Evolutionary conservation across 2,329 filamentous ascomycete species (phyloP).

Genomic region (Knufia fluminis): DNA sequence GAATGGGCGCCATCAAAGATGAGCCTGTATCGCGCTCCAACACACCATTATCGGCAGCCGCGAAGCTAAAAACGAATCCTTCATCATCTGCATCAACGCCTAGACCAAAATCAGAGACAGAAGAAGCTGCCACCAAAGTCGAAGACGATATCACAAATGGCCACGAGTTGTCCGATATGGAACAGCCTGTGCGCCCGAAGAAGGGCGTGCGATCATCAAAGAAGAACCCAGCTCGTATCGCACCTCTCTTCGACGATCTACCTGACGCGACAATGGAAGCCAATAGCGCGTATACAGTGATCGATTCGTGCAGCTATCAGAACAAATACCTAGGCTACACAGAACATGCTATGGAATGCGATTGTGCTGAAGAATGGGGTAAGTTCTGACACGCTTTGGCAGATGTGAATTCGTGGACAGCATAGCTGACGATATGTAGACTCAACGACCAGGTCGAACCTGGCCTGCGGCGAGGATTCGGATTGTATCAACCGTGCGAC

Average conservation of each 20-base stretch:
- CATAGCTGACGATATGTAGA: constrained; percentile 36
- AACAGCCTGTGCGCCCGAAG: constrained; percentile 57
- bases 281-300: constrained; percentile 65
- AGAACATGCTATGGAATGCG: constrained; percentile 88
- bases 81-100: constrained; percentile 18
- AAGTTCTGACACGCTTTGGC: constrained; percentile 36
- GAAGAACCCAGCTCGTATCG: constrained; percentile 55
- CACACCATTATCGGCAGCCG: constrained; percentile 4
- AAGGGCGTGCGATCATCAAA: constrained; percentile 64
- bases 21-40: constrained; percentile 8
- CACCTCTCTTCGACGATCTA: constrained; percentile 61
- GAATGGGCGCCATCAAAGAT: constrained; percentile 14
- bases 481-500: constrained; percentile 98
- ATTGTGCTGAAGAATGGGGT: constrained; percentile 94
- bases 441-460: constrained; percentile 48
- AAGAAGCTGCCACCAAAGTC: constrained; percentile 24
- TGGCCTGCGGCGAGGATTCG: constrained; percentile 88
- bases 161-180: constrained; percentile 52
- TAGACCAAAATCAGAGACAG: constrained; percentile 12
- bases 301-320: constrained; percentile 79
- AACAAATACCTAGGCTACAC: constrained; percentile 86
- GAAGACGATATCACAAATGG: constrained; percentile 46
- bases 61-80: constrained; percentile 16
- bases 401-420: constrained; percentile 12
- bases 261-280: constrained; percentile 73